Percentiles rank a stretch among this genome's conserved stretches.
Conservation (phyloP, 208 protist genomes). For the Acanthamoeba royreba region DNA sequence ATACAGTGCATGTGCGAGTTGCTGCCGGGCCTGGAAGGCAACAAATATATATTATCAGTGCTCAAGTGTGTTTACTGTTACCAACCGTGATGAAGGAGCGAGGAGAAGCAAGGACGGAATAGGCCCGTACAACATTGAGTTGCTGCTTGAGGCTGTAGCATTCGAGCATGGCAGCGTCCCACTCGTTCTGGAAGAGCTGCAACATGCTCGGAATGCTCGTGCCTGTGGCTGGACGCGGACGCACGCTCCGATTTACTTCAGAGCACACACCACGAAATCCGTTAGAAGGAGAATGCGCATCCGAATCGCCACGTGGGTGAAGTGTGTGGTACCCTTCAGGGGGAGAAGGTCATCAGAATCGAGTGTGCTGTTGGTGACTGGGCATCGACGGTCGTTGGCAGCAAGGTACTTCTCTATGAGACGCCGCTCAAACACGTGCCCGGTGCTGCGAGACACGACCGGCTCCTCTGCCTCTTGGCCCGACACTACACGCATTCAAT, state of each 20-base stretch:
- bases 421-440: slow-evolving; percentile 93
- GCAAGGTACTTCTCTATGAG: slow-evolving; percentile 93
- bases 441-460: slow-evolving; percentile 91
- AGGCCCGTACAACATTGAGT: slow-evolving; percentile 65
- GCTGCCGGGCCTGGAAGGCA: slow-evolving; percentile 82
- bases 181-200: slow-evolving; percentile 95
- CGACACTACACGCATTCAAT: slow-evolving; percentile 68
- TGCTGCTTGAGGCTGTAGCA: slow-evolving; percentile 93
- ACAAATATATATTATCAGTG: background rate
- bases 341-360: slow-evolving; percentile 86
- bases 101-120: slow-evolving; percentile 71
- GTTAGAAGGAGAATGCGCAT: background rate
- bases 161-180: slow-evolving; percentile 97
- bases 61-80: background rate
- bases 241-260: slow-evolving; percentile 35
- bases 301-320: background rate
- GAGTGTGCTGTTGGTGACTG: slow-evolving; percentile 89
- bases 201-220: slow-evolving; percentile 92
- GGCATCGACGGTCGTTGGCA: slow-evolving; percentile 89
- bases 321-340: slow-evolving; percentile 5
- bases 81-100: slow-evolving; percentile 21
- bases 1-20: slow-evolving; percentile 96
- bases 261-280: background rate
- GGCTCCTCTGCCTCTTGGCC: slow-evolving; percentile 88
- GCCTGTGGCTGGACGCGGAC: slow-evolving; percentile 66